Evolutionary conservation across 192 early-diverging fungal genomes (phyloP).

Genomic region (Chytriomyces sp.): DNA sequence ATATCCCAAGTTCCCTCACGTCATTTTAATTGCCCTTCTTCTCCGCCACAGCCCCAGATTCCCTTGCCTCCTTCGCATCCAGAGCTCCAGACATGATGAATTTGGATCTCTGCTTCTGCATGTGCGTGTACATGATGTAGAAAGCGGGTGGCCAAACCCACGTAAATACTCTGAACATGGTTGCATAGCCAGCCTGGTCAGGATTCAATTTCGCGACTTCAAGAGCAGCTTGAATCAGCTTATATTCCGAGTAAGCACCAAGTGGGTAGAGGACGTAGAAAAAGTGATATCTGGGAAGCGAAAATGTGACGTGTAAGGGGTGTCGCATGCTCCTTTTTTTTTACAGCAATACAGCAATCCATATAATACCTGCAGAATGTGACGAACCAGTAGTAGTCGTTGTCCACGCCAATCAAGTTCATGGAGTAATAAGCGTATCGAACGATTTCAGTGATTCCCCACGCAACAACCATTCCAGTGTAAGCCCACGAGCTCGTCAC

Average conservation of each 20-base stretch:
- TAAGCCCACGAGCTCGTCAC: conserved; percentile 71
- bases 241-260: conserved; percentile 83
- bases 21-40: not conserved
- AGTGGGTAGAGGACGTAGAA: conserved; percentile 93
- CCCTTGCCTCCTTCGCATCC: conserved; percentile 30
- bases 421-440: conserved; percentile 91
- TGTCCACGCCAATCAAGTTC: conserved; percentile 68
- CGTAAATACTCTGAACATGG: conserved; percentile 61
- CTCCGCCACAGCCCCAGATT: conserved; percentile 3
- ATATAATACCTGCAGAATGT: conserved; percentile 61
- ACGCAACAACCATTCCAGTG: conserved; percentile 85
- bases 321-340: not conserved
- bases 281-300: conserved; percentile 80
- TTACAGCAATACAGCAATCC: not conserved
- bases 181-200: conserved; percentile 34
- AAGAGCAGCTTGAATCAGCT: conserved; percentile 58
- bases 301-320: not conserved
- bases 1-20: too few relatives aligned
- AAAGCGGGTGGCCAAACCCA: conserved; percentile 78
- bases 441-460: conserved; percentile 89
- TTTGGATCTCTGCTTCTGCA: conserved; percentile 87
- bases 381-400: conserved; percentile 48
- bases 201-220: conserved; percentile 45
- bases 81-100: conserved; percentile 50
- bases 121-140: conserved; percentile 87